Percentiles rank a stretch among this genome's conserved stretches.
These are phyloP conservation scores for Pholiota conissans DNA, from an alignment of 768 basidiomycete species.

Conservation along the genomic window DNA sequence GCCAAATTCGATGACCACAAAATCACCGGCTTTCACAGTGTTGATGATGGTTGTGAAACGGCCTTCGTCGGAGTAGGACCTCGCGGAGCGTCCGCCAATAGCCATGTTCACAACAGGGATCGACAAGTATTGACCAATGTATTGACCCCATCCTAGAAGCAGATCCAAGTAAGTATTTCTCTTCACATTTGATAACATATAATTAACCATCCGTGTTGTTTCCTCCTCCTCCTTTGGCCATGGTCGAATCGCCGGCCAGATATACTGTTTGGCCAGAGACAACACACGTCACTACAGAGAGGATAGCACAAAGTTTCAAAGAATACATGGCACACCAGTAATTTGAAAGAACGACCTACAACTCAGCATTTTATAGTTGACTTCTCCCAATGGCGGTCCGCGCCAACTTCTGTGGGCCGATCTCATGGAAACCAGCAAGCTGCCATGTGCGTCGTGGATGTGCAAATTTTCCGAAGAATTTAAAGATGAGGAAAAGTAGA, in stretches of 20 bases:
- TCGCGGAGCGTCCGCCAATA: constrained; percentile 44
- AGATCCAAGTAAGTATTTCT: background rate
- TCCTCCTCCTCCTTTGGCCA: constrained; percentile 41
- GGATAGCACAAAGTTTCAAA: constrained; percentile 2
- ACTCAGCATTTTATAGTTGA: background rate
- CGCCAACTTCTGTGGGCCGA: background rate
- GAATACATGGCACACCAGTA: constrained; percentile 5
- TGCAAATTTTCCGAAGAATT: background rate
- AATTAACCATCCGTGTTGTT: constrained; percentile 33
- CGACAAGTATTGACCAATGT: constrained; percentile 38
- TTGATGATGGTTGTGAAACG: constrained; percentile 42
- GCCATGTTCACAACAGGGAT: constrained; percentile 47
- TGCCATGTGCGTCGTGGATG: background rate
- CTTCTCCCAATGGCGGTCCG: background rate
- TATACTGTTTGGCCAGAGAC: constrained; percentile 38
- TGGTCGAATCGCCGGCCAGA: constrained; percentile 45
- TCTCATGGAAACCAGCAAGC: background rate
- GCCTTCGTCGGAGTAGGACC: constrained; percentile 49
- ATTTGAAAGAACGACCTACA: background rate
- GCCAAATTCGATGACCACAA: constrained; percentile 47
- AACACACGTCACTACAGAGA: constrained; percentile 2
- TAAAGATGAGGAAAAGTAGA: background rate
- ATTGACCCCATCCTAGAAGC: constrained; percentile 44
- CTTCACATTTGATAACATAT: background rate
- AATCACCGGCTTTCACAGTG: constrained; percentile 38